Percentiles rank a stretch among this genome's conserved stretches.
Conservation (phyloP, 495 filamentous ascomycete species). For the Cercophora sp. region DNA sequence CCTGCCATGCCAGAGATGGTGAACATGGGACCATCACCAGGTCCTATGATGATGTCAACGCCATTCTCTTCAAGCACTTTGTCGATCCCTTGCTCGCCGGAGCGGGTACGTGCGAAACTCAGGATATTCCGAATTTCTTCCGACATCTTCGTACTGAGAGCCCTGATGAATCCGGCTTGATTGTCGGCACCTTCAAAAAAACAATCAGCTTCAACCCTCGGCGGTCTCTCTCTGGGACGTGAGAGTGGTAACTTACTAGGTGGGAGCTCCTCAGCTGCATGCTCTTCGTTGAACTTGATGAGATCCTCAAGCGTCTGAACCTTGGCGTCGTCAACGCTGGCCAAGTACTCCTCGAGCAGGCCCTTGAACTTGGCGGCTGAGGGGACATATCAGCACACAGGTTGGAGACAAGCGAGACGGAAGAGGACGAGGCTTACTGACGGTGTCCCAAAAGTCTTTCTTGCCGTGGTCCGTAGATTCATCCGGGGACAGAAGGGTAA, state of each 20-base stretch:
- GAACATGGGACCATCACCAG: neutral
- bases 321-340: neutral
- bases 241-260: neutral
- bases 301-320: neutral
- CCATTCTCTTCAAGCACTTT: neutral
- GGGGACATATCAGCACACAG: no score
- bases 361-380: neutral
- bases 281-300: neutral
- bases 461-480: no score
- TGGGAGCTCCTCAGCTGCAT: neutral
- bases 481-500: no score
- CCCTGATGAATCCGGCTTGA: neutral
- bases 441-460: no score
- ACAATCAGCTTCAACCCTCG: neutral
- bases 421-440: no score
- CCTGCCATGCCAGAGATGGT: conserved; percentile 1
- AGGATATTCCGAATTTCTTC: neutral
- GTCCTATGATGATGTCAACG: conserved; percentile 5
- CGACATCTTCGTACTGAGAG: neutral
- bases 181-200: neutral
- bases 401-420: no score
- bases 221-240: neutral
- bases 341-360: neutral
- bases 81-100: neutral
- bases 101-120: neutral